Evolutionary conservation across 75 land plant genomes (phyloP), one percentile per base, ranked within the genome.

Genomic region (Azolla pinnata): DNA sequence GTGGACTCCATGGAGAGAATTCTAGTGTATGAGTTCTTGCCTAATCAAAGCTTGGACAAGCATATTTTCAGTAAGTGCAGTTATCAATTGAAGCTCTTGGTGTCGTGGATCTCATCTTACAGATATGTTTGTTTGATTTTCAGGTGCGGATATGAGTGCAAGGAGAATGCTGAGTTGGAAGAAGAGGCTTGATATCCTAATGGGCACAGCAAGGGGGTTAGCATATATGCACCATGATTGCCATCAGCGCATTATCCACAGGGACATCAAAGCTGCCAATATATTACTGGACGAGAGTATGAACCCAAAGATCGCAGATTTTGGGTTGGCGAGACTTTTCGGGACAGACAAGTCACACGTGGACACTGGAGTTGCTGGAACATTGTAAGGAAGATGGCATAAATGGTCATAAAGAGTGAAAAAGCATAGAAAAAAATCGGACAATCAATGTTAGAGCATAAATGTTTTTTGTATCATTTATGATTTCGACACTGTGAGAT

Each of bases 21-120:
- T 1, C 67, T 66, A 12, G 64, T 66, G 1, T 66, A 66, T 33
- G 68, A 59, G 1, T 46, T 25, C 32, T 5, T 66, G 67, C 48
- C 67, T 0, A 66, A 66, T 0, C 67, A 66, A 0, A 59, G 65
- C 33, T 29, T 66, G 52, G 68, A 66, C 20, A 33, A 20, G 16
- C n/a, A 49, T 27, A 14, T 62, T 5, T 62, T 49, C 18, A 46
- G 42, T 38, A 8, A 38, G 14, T 38, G 7, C 14, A 38, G 14
- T 38, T 38, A 14, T 7, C 42, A 38, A 38, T 8, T 38, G 42
- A 7, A 38, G 7, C 12, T 38, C 14, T 38, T 14, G 14, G 42
- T 14, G 42, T 38, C 42, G 12, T 14, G 42, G 21, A 17, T 18
- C 49, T 14, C n/a, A 18, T 4, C 21, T 46, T 23, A 23, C 49